Evolutionary conservation across 2,329 filamentous ascomycete genomes (phyloP), one percentile per base, ranked within the genome.

Genomic region (Ceratocystis lukuohia): DNA sequence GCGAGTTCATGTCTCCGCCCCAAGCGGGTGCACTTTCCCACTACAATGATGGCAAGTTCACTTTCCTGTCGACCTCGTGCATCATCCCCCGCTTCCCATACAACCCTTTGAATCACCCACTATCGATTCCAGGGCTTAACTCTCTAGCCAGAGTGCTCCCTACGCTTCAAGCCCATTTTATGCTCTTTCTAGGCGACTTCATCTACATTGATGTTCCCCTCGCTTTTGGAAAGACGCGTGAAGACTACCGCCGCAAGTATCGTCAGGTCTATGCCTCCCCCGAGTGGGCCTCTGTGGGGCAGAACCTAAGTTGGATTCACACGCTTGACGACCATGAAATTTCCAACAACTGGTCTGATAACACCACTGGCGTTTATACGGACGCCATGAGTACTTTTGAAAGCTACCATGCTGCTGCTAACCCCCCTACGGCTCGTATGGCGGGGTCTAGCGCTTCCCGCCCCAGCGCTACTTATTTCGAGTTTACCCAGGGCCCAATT

Each of bases 261-360:
- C 87, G 93, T 22, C 91, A 95, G 71, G 87, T 96, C n/a, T 99
- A 99, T 73, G 88, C 90, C 0, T 96, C 92, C 1, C 93, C 93
- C 0, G 93, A 96, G 70, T 99, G 94, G 94, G 80, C 83, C 0
- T 78, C 84, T 0, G 85, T 89, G 10, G 85, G 85, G 0, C 81
- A 88, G 70, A 86, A 91, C 66, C 79, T 97, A n/a, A 95, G 92
- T 71, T 99, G 94, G 94, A 90, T 97, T 57, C 94, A 99, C 72
- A 92, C 96, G 1, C 83, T 96, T 5, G 94, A 99, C 73, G 94
- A 99, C 74, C 94, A 99, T 72, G 94, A 99, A 74, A 96, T 99
- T 69, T 83, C 84, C 4, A 97, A 99, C 71, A 94, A 97, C 76
- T 97, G 92, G 91, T 85, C 88, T 68, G 80, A 82, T 20, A 94